Base-by-base conservation (phyloP, 1,284 basidiomycete species). In the Somion occarium region DNA sequence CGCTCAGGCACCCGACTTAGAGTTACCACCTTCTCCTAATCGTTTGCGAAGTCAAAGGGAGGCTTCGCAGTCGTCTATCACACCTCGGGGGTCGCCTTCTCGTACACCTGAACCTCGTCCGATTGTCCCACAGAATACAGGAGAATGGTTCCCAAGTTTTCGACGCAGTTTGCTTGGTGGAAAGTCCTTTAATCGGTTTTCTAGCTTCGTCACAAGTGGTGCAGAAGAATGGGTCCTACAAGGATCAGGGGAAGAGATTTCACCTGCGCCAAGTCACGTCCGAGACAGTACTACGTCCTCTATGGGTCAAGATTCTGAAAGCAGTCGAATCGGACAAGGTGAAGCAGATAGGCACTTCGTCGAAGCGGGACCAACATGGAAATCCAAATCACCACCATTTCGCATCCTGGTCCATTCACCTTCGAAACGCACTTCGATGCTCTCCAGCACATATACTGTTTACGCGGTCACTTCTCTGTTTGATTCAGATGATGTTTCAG, bases 381-480 rank as follows among this genome's bases (percentile, higher is more conserved):
- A 79, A 61, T 66, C 78, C 37, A 88, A 86, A 63, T 70, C 84
- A 1, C 85, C 88, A 0, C 73, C 80, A 0, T 91, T 92, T 68
- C 74, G 74, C 41, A 78, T 93, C 20, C 72, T 88, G 22, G 83
- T 93, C 0, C 90, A 92, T 64, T 88, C 85, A 1, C 91, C 91
- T 0, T 81, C 83, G 24, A 91, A 89, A 61, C 73, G 80, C 5
- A 73, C 78, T 7, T 84, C 84, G 0, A 70, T 76, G 12, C 72
- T 89, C 25, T 79, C 83, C 9, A 85, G 85, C 4, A 79, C 87
- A 45, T 93, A 84, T 62, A 91, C 85, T 0, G 64, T 89, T 49
- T 93, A 90, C 65, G 78, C 69, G 50, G 77, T 93, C 52, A 91
- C 88, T 0, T 86, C 86, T n/a, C 67, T 88, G 4, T 90, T 91